Conservation (phyloP, 306 rosid genomes). For the Pterocarpus santalinus region DNA sequence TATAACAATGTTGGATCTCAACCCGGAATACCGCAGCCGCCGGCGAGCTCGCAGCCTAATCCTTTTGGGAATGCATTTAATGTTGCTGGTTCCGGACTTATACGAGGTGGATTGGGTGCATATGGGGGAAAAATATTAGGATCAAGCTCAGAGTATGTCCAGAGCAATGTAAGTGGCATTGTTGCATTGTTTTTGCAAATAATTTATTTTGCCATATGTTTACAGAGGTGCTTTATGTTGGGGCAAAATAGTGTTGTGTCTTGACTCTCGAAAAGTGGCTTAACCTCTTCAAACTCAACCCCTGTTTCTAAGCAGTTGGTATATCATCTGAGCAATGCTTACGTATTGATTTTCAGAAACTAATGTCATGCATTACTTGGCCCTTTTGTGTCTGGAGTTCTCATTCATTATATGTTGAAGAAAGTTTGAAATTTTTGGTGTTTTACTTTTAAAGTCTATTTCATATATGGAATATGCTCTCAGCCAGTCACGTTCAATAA, state of each 20-base stretch:
- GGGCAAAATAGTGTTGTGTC: not conserved
- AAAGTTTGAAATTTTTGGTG: not conserved
- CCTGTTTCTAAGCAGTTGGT: slow-evolving; percentile 6
- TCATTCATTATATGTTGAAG: not conserved
- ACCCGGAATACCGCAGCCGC: slow-evolving; percentile 63
- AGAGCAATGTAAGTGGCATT: slow-evolving; percentile 86
- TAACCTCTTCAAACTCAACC: not conserved
- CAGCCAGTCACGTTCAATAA: not conserved
- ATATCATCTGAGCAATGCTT: slow-evolving; percentile 14
- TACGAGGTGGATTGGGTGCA: slow-evolving; percentile 95
- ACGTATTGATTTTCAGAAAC: slow-evolving; percentile 17
- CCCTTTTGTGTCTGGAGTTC: slow-evolving; percentile 8
- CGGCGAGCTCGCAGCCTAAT: slow-evolving; percentile 68
- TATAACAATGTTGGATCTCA: slow-evolving; percentile 75
- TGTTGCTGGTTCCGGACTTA: slow-evolving; percentile 95
- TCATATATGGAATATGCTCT: slow-evolving; percentile 2
- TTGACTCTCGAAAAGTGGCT: not conserved
- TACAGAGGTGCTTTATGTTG: not conserved
- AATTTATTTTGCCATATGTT: not conserved
- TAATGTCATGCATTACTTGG: not conserved
- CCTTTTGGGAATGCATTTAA: slow-evolving; percentile 92
- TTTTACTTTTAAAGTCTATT: slow-evolving; percentile 24
- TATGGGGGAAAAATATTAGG: slow-evolving; percentile 95
- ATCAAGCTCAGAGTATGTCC: slow-evolving; percentile 96
- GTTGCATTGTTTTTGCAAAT: not conserved